A percentile compares a stretch with the other conserved stretches of the same genome.
phyloP scores from a whole-genome alignment of 495 filamentous ascomycete species.

The Hypoxylon intermedium region DNA sequence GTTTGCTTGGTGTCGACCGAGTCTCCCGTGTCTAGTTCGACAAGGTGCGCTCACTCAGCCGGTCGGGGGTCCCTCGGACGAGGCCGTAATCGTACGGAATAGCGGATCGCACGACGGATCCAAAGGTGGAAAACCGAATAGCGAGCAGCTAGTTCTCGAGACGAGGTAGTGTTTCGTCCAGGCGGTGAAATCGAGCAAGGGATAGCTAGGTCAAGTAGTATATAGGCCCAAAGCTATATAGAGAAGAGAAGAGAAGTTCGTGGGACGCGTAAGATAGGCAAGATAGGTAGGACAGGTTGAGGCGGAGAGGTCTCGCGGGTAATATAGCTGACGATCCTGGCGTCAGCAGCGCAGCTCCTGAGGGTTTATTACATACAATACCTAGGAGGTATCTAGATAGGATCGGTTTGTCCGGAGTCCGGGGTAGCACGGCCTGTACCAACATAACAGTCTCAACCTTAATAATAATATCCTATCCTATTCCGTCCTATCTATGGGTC shows the following conservation, averaged over 20 bases:
- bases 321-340: neutral
- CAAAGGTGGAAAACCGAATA: neutral
- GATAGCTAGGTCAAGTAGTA: too few relatives aligned
- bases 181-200: neutral
- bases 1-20: constrained; percentile 22
- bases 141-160: neutral
- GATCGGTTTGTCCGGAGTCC: constrained; percentile 15
- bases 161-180: neutral
- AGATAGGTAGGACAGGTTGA: neutral
- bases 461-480: too few relatives aligned
- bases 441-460: too few relatives aligned
- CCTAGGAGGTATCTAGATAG: neutral
- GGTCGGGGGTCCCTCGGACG: constrained; percentile 22
- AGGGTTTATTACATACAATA: neutral
- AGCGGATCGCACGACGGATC: constrained; percentile 17
- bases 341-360: neutral
- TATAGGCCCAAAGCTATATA: neutral
- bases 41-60: neutral
- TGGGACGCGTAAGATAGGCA: constrained; percentile 3
- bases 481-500: too few relatives aligned
- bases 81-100: constrained; percentile 34
- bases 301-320: neutral
- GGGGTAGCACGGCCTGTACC: too few relatives aligned
- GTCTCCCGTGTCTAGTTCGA: constrained; percentile 1
- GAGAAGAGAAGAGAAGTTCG: neutral